phyloP scores from a whole-genome alignment of 2,329 filamentous ascomycete genomes.

The Penicillium olsonii region DNA sequence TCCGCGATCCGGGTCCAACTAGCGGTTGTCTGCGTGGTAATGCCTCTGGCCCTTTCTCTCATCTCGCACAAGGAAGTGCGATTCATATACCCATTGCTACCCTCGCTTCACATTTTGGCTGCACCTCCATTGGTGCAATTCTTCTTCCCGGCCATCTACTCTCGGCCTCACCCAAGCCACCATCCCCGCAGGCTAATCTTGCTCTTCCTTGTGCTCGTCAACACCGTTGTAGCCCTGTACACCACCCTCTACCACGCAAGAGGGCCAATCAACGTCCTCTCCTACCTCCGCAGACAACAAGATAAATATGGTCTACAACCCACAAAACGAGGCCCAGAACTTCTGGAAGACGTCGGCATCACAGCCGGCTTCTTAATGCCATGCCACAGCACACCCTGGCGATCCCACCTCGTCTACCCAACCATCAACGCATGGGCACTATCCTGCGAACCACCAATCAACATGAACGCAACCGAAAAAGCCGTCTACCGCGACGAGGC shows the following conservation, averaged over 20 bases:
- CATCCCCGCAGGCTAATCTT: constrained; percentile 58
- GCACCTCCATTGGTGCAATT: constrained; percentile 67
- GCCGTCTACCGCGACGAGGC: constrained; percentile 80
- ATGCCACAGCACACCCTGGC: constrained; percentile 95
- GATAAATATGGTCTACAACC: constrained; percentile 54
- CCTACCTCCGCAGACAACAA: constrained; percentile 74
- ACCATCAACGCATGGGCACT: constrained; percentile 78
- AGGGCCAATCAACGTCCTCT: constrained; percentile 72
- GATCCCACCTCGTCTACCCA: constrained; percentile 78
- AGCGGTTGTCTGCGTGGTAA: constrained; percentile 60
- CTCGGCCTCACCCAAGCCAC: constrained; percentile 30
- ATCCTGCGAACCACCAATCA: constrained; percentile 84
- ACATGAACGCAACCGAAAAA: constrained; percentile 63
- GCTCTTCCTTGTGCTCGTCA: constrained; percentile 61
- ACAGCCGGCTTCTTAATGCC: constrained; percentile 83
- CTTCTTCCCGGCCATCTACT: constrained; percentile 54
- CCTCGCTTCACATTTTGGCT: constrained; percentile 78
- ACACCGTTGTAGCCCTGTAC: constrained; percentile 72
- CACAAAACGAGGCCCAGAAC: constrained; percentile 16
- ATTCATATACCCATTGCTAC: constrained; percentile 91
- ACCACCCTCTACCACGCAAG: constrained; percentile 76
- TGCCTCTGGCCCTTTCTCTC: constrained; percentile 66
- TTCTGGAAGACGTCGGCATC: constrained; percentile 35
- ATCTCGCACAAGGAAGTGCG: constrained; percentile 96
- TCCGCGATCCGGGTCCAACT: constrained; percentile 55